Conservation (phyloP, 345 rosid genomes). For the Carallia pectinifolia region DNA sequence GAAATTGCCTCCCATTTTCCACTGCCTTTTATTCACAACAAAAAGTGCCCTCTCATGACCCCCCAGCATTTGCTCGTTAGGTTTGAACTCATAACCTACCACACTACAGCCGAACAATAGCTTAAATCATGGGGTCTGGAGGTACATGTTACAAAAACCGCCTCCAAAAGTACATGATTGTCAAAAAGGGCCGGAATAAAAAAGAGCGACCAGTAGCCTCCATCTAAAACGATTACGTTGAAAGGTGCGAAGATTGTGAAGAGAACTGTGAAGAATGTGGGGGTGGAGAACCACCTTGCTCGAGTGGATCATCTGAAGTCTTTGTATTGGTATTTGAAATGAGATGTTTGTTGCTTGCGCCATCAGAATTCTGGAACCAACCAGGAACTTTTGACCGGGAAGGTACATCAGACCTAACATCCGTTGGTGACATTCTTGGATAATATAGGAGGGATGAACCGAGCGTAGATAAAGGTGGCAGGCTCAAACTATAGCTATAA, state of each 20-base stretch:
- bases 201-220: neutral
- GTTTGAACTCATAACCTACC: constrained; percentile 23
- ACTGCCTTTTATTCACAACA: constrained; percentile 40
- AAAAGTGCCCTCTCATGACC: constrained; percentile 36
- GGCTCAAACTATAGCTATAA: constrained; percentile 9
- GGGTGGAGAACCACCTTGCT: constrained; percentile 31
- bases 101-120: constrained; percentile 31
- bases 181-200: constrained; percentile 5
- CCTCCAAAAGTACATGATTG: constrained; percentile 14
- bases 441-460: constrained; percentile 44
- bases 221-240: constrained; percentile 29
- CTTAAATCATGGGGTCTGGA: constrained; percentile 33
- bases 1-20: constrained; percentile 16
- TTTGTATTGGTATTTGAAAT: constrained; percentile 26
- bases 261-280: constrained; percentile 31
- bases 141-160: constrained; percentile 31
- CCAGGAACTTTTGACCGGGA: constrained; percentile 29
- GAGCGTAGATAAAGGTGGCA: constrained; percentile 36
- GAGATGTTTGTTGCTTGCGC: constrained; percentile 23
- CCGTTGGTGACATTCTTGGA: constrained; percentile 33
- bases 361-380: constrained; percentile 32
- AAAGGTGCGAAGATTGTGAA: constrained; percentile 35
- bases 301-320: constrained; percentile 36
- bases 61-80: constrained; percentile 19
- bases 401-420: constrained; percentile 30